These are phyloP conservation scores for Phytophthora europaea DNA, from an alignment of 352 stramenopile genomes.

Conservation along the genomic window DNA sequence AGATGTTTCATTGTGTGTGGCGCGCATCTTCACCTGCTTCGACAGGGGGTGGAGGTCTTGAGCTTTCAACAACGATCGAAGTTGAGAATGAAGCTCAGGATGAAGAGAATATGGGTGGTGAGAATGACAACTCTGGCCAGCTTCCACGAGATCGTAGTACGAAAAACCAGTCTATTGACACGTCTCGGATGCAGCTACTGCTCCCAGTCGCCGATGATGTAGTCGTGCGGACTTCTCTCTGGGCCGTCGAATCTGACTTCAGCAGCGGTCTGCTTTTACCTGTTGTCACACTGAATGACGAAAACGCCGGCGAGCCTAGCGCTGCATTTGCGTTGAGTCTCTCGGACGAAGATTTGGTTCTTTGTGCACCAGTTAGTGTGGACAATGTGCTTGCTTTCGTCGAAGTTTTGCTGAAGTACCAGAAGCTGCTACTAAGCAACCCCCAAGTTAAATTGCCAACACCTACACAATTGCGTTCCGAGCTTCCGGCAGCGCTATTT, in stretches of 20 bases:
- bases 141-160: background rate
- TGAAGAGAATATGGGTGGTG: slow-evolving; percentile 14
- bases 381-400: slow-evolving; percentile 75
- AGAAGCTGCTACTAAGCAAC: slow-evolving; percentile 34
- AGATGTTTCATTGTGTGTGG: slow-evolving; percentile 78
- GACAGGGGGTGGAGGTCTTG: slow-evolving; percentile 42
- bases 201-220: slow-evolving; percentile 54
- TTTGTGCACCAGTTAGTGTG: slow-evolving; percentile 73
- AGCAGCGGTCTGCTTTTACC: slow-evolving; percentile 58
- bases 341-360: slow-evolving; percentile 79
- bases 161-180: slow-evolving; percentile 55
- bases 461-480: slow-evolving; percentile 50
- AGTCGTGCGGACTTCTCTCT: slow-evolving; percentile 76
- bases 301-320: slow-evolving; percentile 41
- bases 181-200: slow-evolving; percentile 31
- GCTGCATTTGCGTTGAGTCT: slow-evolving; percentile 67
- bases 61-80: slow-evolving; percentile 46
- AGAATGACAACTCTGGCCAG: slow-evolving; percentile 21
- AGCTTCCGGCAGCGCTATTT: slow-evolving; percentile 77
- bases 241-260: slow-evolving; percentile 75
- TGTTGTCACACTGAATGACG: slow-evolving; percentile 71
- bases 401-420: slow-evolving; percentile 62
- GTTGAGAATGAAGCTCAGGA: slow-evolving; percentile 41
- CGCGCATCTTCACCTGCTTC: slow-evolving; percentile 39
- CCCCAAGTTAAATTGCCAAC: slow-evolving; percentile 2